Base-by-base conservation (phyloP, 2,329 filamentous ascomycete genomes). In the Colletotrichum cereale region DNA sequence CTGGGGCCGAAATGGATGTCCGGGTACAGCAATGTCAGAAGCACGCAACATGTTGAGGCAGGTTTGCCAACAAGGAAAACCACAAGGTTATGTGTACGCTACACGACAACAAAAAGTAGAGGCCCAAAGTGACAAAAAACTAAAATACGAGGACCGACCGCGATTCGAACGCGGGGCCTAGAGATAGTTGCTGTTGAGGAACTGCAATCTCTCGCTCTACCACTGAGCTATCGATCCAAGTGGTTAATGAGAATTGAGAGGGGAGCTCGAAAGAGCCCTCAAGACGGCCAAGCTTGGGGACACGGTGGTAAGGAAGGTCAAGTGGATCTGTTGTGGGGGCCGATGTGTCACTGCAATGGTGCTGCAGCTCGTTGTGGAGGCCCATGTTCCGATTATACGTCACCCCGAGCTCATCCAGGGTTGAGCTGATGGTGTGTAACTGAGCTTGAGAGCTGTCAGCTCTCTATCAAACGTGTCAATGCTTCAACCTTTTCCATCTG, bases 151-250 rank as follows among this genome's bases (percentile, higher is more conserved):
- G 69, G 69, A 72, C 69, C 69, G 69, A 72, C 69, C 69, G 69
- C 69, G 69, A 40, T 72, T 72, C 69, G 69, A 72, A 72, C 69
- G 69, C 69, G 69, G 69, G 69, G 65, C 69, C 69, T 72, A 72
- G 69, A 72, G 69, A 72, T 72, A 31, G 12, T 12, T 64, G 63
- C 60, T n/a, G 14, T 11, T 4, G 1, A 5, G 11, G 2, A 16
- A 55, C 69, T 72, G 69, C 69, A 72, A 72, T 72, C 69, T 72
- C 69, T 72, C 69, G 69, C 69, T 72, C 69, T 72, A 72, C 69
- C 69, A 72, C 69, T 72, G 69, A 72, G 69, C 69, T 72, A 72
- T 72, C 69, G 69, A 72, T 72, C 69, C 69, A 55, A 40, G 53
- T 64, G 53, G 53, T 40, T 50, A 26, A 26, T 61, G 2, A 12